Evolutionary conservation across 1,139 yeast species (phyloP).

Genomic region (Hanseniaspora uvarum): DNA sequence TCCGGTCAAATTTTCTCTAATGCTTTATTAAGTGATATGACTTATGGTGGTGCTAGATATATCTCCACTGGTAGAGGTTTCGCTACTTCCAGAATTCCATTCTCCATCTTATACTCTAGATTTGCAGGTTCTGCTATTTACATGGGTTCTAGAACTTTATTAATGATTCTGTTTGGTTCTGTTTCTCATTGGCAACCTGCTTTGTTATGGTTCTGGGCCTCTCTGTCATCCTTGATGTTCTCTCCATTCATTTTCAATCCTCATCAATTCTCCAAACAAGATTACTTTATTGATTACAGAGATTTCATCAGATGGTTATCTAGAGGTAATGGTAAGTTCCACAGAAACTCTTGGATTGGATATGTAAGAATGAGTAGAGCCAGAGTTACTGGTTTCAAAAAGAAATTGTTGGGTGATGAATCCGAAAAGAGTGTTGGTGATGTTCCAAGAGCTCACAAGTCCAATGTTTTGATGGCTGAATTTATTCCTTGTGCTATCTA

Average conservation of each 20-base stretch:
- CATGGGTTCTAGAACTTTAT: slow-evolving; percentile 84
- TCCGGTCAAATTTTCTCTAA: slow-evolving; percentile 96
- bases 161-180: slow-evolving; percentile 84
- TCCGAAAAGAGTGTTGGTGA: slow-evolving; percentile 95
- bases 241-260: slow-evolving; percentile 97
- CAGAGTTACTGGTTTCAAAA: slow-evolving; percentile 95
- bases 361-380: slow-evolving; percentile 92
- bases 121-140: slow-evolving; percentile 96
- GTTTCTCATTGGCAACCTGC: slow-evolving; percentile 97
- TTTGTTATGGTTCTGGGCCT: slow-evolving; percentile 96
- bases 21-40: slow-evolving; percentile 78
- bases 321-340: slow-evolving; percentile 98
- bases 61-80: slow-evolving; percentile 99
- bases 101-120: slow-evolving; percentile 87
- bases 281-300: slow-evolving; percentile 96
- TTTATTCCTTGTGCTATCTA: slow-evolving; percentile 71
- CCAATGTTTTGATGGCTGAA: slow-evolving; percentile 78
- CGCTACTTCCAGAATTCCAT: slow-evolving; percentile 97
- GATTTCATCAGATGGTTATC: slow-evolving; percentile 97
- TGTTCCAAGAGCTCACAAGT: slow-evolving; percentile 84
- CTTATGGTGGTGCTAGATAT: slow-evolving; percentile 99
- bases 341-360: slow-evolving; percentile 98
- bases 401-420: slow-evolving; percentile 74
- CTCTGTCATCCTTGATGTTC: slow-evolving; percentile 76
- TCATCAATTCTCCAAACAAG: slow-evolving; percentile 98